Base-by-base conservation (phyloP, 495 filamentous ascomycete genomes). In the Neurospora pannonica region DNA sequence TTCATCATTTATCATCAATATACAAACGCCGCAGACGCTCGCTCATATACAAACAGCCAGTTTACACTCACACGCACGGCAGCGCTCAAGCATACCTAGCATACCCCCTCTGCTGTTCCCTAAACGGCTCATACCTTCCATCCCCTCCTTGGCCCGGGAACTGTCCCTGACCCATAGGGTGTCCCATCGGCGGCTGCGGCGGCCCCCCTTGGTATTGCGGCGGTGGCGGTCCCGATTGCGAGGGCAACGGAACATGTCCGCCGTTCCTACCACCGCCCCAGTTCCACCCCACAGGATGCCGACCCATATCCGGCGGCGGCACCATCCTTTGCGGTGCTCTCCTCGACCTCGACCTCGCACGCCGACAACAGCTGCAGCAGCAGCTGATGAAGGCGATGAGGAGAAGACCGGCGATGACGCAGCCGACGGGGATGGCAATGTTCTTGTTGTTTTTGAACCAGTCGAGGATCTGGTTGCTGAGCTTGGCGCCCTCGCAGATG, bases 361-460 rank as follows among this genome's bases (percentile, higher is more conserved):
- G 74, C 15, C 89, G 83, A 76, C 88, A 92, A 34, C 87, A 85
- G 70, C 83, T 86, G 70, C 86, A 82, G 75, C 88, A 85, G 78
- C 92, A 94, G 73, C 83, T 85, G 34, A 89, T 72, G 36, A 95
- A 79, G 5, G 85, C 84, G 24, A 95, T 78, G 5, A 94, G 75
- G 5, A 97, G 77, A 5, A 95, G 82, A 7, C 86, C 88, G 36
- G 93, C 93, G 38, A 94, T 87, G 10, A 88, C 91, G 38, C 84
- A 83, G 9, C 84, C 87, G 24, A 97, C 84, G n/a, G 91, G 93
- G 74, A 95, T 94, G 28, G 94, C 90, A 46, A 95, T 87, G 46
- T 88, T 86, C 82, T 90, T 91, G 82, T 95, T 92, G 71, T 90
- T 81, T 15, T 84, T 79, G 78, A 97, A 87, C 90, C 92, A 95